Evolutionary conservation across 148 eudicot genomes (phyloP).

Genomic region (Spergularia bocconei): DNA sequence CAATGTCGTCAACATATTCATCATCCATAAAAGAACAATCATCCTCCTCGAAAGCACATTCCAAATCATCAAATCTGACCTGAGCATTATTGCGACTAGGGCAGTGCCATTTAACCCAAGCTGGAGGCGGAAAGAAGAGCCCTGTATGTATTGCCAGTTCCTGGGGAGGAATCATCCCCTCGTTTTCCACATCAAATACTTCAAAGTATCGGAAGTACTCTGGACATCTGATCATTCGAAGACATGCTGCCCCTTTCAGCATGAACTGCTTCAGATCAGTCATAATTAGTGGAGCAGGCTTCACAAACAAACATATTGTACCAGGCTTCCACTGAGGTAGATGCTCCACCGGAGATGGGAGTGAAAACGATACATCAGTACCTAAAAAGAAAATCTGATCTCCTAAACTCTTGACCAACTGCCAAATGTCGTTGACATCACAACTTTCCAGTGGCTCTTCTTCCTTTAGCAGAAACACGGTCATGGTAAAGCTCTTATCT

Average conservation of each 20-base stretch:
- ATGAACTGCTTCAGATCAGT: not conserved
- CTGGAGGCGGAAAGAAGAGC: conserved; percentile 15
- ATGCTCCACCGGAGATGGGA: not conserved
- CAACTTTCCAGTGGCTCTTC: not conserved
- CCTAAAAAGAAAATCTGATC: conserved; percentile 8
- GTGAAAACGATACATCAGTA: not conserved
- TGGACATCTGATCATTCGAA: not conserved
- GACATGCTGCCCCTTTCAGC: conserved; percentile 2
- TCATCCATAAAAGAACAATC: not conserved
- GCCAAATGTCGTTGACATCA: not conserved
- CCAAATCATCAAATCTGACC: not conserved
- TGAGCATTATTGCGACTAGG: conserved; percentile 4
- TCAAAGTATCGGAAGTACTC: not conserved
- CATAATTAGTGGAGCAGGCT: not conserved
- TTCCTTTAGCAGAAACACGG: conserved; percentile 2
- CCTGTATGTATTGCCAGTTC: not conserved
- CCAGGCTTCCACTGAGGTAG: conserved; percentile 6
- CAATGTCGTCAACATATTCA: not conserved
- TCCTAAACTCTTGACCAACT: not conserved
- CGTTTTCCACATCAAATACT: not conserved
- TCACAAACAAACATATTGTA: not conserved
- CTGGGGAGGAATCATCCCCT: not conserved
- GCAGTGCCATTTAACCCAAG: conserved; percentile 16
- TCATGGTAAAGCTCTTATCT: not conserved
- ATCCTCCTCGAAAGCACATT: not conserved